These are phyloP conservation scores for Boletus huronensis DNA, from an alignment of 768 basidiomycete genomes.

Conservation along the genomic window DNA sequence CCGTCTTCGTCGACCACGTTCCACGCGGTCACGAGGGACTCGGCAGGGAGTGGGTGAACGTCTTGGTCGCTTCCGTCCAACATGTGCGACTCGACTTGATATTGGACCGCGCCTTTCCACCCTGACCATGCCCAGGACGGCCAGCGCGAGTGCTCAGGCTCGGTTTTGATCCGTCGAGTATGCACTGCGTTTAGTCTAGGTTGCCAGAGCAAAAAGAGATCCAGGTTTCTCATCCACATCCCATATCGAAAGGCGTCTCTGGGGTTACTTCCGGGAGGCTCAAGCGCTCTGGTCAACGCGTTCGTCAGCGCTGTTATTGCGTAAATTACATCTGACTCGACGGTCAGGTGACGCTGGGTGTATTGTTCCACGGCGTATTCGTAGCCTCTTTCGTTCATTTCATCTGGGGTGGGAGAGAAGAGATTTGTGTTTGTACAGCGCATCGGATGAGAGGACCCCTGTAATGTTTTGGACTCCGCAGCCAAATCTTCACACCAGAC, in stretches of 20 bases:
- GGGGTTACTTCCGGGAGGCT: background rate
- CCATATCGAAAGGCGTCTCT: background rate
- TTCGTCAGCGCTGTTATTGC: constrained; percentile 8
- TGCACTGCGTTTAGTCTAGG: constrained; percentile 11
- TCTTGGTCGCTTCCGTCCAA: background rate
- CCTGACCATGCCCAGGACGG: constrained; percentile 29
- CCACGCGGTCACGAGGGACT: constrained; percentile 21
- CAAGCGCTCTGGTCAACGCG: background rate
- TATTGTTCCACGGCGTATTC: constrained; percentile 8
- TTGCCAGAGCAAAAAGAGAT: constrained; percentile 22
- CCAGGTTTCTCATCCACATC: constrained; percentile 6
- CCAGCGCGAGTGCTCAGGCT: background rate
- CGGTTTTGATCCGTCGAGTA: constrained; percentile 4
- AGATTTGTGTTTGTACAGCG: background rate
- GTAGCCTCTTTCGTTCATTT: constrained; percentile 4
- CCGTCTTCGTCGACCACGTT: constrained; percentile 12
- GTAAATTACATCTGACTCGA: constrained; percentile 13
- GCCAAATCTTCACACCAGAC: constrained; percentile 23
- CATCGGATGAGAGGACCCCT: constrained; percentile 7
- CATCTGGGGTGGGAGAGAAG: background rate
- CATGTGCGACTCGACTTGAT: background rate
- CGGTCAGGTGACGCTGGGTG: constrained; percentile 9
- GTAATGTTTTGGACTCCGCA: constrained; percentile 10
- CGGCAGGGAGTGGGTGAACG: constrained; percentile 4
- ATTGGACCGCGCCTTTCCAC: constrained; percentile 21